Evolutionary conservation across 805 yeast species (phyloP).

Genomic region (Danielozyma ontarioensis): DNA sequence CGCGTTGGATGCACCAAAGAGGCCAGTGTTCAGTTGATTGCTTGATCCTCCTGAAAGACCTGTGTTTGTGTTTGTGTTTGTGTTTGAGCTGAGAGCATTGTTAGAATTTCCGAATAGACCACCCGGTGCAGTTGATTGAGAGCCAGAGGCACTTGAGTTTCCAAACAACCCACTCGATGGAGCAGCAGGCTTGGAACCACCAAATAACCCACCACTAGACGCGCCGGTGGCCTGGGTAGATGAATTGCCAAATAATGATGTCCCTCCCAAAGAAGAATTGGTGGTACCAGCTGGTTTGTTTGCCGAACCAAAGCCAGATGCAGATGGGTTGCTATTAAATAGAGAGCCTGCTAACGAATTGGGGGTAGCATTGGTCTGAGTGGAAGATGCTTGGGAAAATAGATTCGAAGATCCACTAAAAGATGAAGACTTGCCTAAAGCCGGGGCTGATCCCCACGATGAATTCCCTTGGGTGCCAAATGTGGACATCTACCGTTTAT

Average conservation of each 20-base stretch:
- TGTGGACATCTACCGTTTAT: too few species aligned
- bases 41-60: too few species aligned
- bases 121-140: conserved; percentile 6
- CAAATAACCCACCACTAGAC: conserved; percentile 1
- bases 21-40: too few species aligned
- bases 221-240: background rate
- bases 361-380: too few species aligned
- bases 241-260: conserved; percentile 19
- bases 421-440: conserved; percentile 18
- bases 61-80: background rate
- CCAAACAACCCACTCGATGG: conserved; percentile 9
- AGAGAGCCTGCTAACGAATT: too few species aligned
- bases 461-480: too few species aligned
- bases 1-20: too few species aligned
- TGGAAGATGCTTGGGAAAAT: too few species aligned
- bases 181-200: conserved; percentile 2
- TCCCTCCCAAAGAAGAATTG: too few species aligned
- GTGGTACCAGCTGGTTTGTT: too few species aligned
- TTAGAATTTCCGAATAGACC: conserved; percentile 18
- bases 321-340: too few species aligned
- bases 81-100: conserved; percentile 4
- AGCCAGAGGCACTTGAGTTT: conserved; percentile 4
- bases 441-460: conserved; percentile 18
- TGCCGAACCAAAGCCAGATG: too few species aligned
- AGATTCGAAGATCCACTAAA: conserved; percentile 10